A percentile compares a stretch with the other conserved stretches of the same genome.
Evolutionary conservation across 192 early-diverging fungal genomes (phyloP).

Genomic region (Coemansia sp.): DNA sequence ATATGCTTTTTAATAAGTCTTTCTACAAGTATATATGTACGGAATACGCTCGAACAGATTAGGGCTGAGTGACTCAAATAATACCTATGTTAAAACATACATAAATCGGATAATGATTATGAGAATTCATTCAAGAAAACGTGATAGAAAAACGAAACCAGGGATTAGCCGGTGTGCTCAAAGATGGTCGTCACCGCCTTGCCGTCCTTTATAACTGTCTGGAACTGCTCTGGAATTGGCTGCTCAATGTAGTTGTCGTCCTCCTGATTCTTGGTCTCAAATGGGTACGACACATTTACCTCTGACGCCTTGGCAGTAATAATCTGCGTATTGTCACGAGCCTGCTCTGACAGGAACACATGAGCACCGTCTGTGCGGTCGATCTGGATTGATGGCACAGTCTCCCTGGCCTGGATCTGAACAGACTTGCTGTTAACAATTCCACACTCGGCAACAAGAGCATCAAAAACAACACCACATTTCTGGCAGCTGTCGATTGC

Average conservation of each 20-base stretch:
- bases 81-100: no score
- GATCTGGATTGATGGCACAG: constrained; percentile 78
- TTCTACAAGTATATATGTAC: no score
- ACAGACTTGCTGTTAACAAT: constrained; percentile 88
- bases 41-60: no score
- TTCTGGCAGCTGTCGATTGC: constrained; percentile 87
- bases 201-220: constrained; percentile 79
- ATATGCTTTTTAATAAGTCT: no score
- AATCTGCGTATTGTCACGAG: constrained; percentile 72
- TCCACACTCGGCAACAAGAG: constrained; percentile 81
- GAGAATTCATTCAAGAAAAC: background rate
- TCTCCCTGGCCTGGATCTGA: constrained; percentile 81
- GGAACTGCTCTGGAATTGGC: constrained; percentile 90
- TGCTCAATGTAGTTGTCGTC: constrained; percentile 77
- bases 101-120: no score
- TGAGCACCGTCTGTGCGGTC: constrained; percentile 94
- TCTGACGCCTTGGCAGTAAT: constrained; percentile 92
- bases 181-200: constrained; percentile 80
- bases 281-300: constrained; percentile 80
- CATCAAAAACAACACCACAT: constrained; percentile 78
- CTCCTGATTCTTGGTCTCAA: constrained; percentile 46
- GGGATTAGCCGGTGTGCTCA: constrained; percentile 73
- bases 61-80: no score
- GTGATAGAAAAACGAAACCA: constrained; percentile 1
- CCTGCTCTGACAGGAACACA: constrained; percentile 81